These are phyloP conservation scores for Candida piceae DNA, from an alignment of 805 yeast genomes.

Conservation along the genomic window DNA sequence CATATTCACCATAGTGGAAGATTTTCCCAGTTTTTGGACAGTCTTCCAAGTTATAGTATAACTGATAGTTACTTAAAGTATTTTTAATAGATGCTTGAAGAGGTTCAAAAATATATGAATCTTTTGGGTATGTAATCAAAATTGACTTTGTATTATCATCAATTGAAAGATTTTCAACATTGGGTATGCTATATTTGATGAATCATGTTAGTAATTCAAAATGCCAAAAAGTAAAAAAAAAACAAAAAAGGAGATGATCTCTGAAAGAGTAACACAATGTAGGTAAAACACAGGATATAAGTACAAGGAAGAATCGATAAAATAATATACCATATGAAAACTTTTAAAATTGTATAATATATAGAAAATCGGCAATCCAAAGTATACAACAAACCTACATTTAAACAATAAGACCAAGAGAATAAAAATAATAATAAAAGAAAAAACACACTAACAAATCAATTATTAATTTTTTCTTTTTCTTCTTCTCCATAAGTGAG, in stretches of 20 bases:
- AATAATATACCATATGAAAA: neutral
- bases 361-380: neutral
- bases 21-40: slow-evolving; percentile 28
- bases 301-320: neutral
- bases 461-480: too few relatives aligned
- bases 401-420: neutral
- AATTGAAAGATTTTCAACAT: neutral
- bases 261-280: too few relatives aligned
- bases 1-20: slow-evolving; percentile 87
- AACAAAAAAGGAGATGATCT: too few relatives aligned
- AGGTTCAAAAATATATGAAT: slow-evolving; percentile 40
- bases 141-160: slow-evolving; percentile 4
- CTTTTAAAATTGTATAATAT: neutral
- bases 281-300: neutral
- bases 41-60: slow-evolving; percentile 7
- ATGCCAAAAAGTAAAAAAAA: neutral
- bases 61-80: slow-evolving; percentile 2
- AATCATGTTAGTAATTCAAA: neutral
- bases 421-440: too few relatives aligned
- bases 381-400: neutral
- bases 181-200: neutral
- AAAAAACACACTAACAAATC: too few relatives aligned
- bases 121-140: slow-evolving; percentile 35
- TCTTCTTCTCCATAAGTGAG: too few relatives aligned
- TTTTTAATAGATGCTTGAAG: slow-evolving; percentile 33